Conservation (phyloP, 768 basidiomycete species). For the Rhodotorula graminis region DNA sequence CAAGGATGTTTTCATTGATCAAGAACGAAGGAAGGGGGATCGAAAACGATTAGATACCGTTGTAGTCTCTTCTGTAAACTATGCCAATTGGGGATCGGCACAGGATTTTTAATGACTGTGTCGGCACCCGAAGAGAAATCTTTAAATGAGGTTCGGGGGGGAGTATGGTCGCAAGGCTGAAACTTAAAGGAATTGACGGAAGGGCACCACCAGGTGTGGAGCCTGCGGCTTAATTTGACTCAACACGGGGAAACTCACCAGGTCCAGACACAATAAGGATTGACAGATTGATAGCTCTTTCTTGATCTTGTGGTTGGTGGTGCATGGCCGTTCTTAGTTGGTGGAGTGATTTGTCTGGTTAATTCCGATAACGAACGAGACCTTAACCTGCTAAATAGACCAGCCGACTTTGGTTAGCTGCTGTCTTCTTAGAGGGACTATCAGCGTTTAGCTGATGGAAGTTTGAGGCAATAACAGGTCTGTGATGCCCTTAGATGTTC, state of each 20-base stretch:
- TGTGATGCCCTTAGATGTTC: too few species aligned
- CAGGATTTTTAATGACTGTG: too few species aligned
- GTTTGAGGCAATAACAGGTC: too few species aligned
- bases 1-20: too few species aligned
- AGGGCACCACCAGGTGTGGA: slow-evolving; percentile 75
- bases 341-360: slow-evolving; percentile 95
- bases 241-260: slow-evolving; percentile 77
- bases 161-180: slow-evolving; percentile 70
- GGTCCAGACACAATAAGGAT: slow-evolving; percentile 76
- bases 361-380: slow-evolving; percentile 93
- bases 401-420: slow-evolving; percentile 68
- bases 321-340: slow-evolving; percentile 86
- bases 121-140: slow-evolving; percentile 82
- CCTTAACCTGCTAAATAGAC: slow-evolving; percentile 90
- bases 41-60: too few species aligned
- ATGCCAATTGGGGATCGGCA: too few species aligned
- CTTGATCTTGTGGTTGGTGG: slow-evolving; percentile 80
- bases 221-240: slow-evolving; percentile 81
- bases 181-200: slow-evolving; percentile 80
- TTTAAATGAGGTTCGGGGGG: slow-evolving; percentile 77
- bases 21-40: too few species aligned
- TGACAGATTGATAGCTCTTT: slow-evolving; percentile 83
- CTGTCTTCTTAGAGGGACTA: slow-evolving; percentile 80
- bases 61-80: too few species aligned
- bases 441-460: slow-evolving; percentile 73